Evolutionary conservation across 75 land plant genomes (phyloP).

Genomic region (Adiantum capillusveneris): DNA sequence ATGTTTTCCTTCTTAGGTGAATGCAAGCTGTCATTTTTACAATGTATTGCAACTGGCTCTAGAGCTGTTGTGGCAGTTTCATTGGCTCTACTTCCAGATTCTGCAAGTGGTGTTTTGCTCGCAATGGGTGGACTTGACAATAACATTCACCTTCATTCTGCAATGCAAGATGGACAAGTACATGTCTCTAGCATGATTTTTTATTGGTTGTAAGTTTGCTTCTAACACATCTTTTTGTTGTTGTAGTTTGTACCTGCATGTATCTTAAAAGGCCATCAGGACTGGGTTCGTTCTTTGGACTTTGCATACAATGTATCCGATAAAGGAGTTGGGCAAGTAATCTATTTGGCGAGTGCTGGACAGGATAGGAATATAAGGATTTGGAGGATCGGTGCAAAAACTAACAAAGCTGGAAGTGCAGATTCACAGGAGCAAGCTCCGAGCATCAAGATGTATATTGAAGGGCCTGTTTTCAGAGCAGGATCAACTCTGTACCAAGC

Average conservation of each 20-base stretch:
- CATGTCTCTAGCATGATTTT: neutral
- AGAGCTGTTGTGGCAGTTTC: constrained; percentile 81
- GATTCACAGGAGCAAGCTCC: constrained; percentile 19
- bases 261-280: constrained; percentile 87
- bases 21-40: constrained; percentile 45
- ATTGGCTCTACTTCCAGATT: constrained; percentile 61
- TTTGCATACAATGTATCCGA: constrained; percentile 51
- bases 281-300: constrained; percentile 89
- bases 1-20: constrained; percentile 32
- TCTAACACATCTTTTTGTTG: neutral
- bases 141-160: constrained; percentile 67
- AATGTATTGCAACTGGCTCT: constrained; percentile 50
- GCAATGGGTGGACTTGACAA: constrained; percentile 93
- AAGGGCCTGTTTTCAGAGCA: constrained; percentile 68
- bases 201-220: neutral
- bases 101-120: constrained; percentile 33
- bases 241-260: constrained; percentile 69
- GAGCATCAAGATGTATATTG: constrained; percentile 66
- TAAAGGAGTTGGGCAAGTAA: constrained; percentile 14
- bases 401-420: constrained; percentile 1
- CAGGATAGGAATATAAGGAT: constrained; percentile 88
- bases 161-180: constrained; percentile 61
- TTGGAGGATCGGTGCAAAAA: constrained; percentile 58
- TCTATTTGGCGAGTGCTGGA: constrained; percentile 82
- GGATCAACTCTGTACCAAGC: constrained; percentile 60